Base-by-base conservation (phyloP, 148 eudicot genomes). In the Dysphania ambrosioides region DNA sequence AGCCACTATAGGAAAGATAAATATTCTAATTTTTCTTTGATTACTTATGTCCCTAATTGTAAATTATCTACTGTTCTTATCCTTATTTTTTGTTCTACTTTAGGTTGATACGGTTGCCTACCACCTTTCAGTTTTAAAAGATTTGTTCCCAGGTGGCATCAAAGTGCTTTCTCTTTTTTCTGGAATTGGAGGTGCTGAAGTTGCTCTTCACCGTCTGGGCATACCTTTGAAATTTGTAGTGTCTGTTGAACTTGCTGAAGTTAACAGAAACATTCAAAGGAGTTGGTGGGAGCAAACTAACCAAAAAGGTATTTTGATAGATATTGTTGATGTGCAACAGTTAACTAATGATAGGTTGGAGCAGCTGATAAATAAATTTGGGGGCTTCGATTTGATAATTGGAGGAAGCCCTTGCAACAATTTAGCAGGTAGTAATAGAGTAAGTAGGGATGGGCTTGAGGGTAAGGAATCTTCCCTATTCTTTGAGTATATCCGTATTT, bases 401-500 rank as follows among this genome's bases (percentile, higher is more conserved):
- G 98, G 98, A 13, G 98, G 98, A 8, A 90, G 96, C 79, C 97
- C 98, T 0, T 94, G 98, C 75, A 94, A 94, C 62, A 94, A 94
- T 44, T 86, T 94, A 0, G 89, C 98, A 0, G 98, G 98, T 31
- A 83, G 93, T 74, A 92, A 94, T 66, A 78, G 97, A 71, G 88
- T 88, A 8, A 87, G 89, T 71, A 83, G 98, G 70, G 96, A 94
- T 70, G 98, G 97, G 0, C 85, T 94, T 35, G 97, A 94, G 77
- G 98, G 98, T 1, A 83, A 84, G 61, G 86, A 94, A 19, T 94
- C 98, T 6, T 77, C 93, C 0, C 88, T 94, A 3, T 94, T 94
- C 61, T 94, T 73, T 38, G 92, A 94, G 4, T 94, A 85, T 78
- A 72, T 76, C 61, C 85, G 98, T 9, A 92, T 94, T 21, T 75